Percentiles rank a stretch among this genome's conserved stretches.
These are phyloP conservation scores for Cardamine chenopodiifolia DNA, from an alignment of 345 rosid species.

Conservation along the genomic window DNA sequence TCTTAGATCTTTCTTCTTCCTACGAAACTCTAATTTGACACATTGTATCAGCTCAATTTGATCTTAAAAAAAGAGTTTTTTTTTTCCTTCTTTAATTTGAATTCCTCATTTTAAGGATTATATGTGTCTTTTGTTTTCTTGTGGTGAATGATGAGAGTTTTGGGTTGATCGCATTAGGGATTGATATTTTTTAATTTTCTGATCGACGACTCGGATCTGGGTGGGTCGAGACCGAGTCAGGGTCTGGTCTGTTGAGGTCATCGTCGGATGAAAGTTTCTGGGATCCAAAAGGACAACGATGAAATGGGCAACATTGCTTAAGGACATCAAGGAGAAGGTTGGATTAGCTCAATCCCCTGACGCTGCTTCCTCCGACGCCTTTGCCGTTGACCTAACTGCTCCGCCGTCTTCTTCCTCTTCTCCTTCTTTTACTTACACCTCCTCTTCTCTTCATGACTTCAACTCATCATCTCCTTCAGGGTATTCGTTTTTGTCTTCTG, in stretches of 20 bases:
- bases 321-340: conserved; percentile 97
- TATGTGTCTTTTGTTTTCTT: not conserved
- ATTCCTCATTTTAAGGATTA: conserved; percentile 17
- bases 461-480: conserved; percentile 67
- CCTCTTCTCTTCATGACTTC: conserved; percentile 45
- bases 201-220: conserved; percentile 50
- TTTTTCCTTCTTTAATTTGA: not conserved
- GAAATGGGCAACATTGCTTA: conserved; percentile 99
- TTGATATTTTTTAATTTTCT: conserved; percentile 2
- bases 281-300: conserved; percentile 62
- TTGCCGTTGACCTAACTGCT: conserved; percentile 55
- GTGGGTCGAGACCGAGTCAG: conserved; percentile 39
- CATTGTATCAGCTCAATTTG: conserved; percentile 44
- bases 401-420: conserved; percentile 54
- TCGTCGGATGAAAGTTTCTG: conserved; percentile 52
- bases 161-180: conserved; percentile 40
- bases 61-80: not conserved
- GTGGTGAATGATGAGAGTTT: conserved; percentile 29
- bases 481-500: conserved; percentile 40
- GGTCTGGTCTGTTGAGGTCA: conserved; percentile 48
- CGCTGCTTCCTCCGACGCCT: conserved; percentile 42
- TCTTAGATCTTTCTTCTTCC: conserved; percentile 41
- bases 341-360: conserved; percentile 85
- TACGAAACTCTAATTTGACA: conserved; percentile 40
- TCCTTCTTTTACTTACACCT: conserved; percentile 40